A percentile compares a stretch with the other conserved stretches of the same genome.
Evolutionary conservation across 2,329 filamentous ascomycete species (phyloP).

Genomic region (Dactylellina cionopaga): DNA sequence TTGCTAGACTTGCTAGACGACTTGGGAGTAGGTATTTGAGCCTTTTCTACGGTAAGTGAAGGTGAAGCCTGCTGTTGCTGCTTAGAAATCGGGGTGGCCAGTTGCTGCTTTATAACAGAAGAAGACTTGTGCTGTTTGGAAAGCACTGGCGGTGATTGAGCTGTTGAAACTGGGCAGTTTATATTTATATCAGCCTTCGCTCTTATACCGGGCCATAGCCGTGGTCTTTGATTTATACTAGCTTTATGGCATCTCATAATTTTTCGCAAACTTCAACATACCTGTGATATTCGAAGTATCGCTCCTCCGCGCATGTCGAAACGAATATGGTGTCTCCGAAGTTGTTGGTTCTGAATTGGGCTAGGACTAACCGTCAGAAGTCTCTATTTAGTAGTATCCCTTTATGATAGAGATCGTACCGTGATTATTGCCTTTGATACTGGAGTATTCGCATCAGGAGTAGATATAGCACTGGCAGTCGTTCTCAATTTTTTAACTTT

Average conservation of each 20-base stretch:
- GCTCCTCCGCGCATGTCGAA: slow-evolving; percentile 18
- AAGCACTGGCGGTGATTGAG: too few relatives aligned
- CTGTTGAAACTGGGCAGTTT: too few relatives aligned
- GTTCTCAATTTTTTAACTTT: neutral
- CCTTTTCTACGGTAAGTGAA: neutral
- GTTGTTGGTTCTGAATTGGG: neutral
- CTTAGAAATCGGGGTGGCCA: neutral
- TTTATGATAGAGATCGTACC: neutral
- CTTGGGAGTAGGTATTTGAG: neutral
- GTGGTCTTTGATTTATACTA: neutral
- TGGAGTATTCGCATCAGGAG: neutral
- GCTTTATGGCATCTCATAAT: neutral
- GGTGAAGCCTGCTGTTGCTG: neutral
- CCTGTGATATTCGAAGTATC: slow-evolving; percentile 8
- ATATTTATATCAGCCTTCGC: too few relatives aligned
- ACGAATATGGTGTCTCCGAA: slow-evolving; percentile 22
- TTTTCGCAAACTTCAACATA: neutral
- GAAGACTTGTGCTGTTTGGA: neutral
- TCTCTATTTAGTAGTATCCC: neutral
- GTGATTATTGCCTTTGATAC: neutral
- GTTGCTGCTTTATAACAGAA: neutral
- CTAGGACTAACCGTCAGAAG: neutral
- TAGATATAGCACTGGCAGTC: neutral
- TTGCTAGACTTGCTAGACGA: neutral
- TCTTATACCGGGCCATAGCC: too few relatives aligned